Percentiles rank a stretch among this genome's conserved stretches.
Evolutionary conservation across 2,329 filamentous ascomycete genomes (phyloP).

Genomic region (Hysterium pulicare): DNA sequence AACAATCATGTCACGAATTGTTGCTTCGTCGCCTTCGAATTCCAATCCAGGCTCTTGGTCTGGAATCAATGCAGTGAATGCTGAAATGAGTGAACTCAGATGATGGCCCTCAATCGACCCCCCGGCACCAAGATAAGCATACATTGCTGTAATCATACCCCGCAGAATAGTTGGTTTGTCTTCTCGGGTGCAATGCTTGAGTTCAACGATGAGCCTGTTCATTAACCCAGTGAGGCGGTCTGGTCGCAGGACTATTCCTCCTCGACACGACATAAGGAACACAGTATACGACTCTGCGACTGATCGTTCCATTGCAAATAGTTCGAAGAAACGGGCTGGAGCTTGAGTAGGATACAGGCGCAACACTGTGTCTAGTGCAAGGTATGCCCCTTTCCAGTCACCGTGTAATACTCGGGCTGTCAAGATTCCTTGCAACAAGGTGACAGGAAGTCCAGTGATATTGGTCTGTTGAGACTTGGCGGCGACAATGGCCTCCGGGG

Average conservation of each 20-base stretch:
- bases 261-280: constrained; percentile 48
- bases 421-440: constrained; percentile 48
- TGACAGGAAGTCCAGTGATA: constrained; percentile 38
- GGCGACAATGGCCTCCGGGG: constrained; percentile 44
- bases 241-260: constrained; percentile 35
- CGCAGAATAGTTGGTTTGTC: constrained; percentile 27
- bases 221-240: constrained; percentile 32
- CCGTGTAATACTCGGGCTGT: constrained; percentile 45
- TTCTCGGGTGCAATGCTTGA: constrained; percentile 10
- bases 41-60: constrained; percentile 13
- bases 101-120: constrained; percentile 34
- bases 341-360: constrained; percentile 45
- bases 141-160: constrained; percentile 41
- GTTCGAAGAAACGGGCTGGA: constrained; percentile 42
- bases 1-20: constrained; percentile 21
- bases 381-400: constrained; percentile 48
- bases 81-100: constrained; percentile 36
- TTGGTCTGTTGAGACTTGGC: constrained; percentile 36
- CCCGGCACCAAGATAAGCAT: constrained; percentile 41
- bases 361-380: constrained; percentile 48
- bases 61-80: constrained; percentile 28
- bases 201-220: constrained; percentile 25
- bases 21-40: constrained; percentile 15
- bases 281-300: constrained; percentile 46
- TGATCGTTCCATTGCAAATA: constrained; percentile 46